A percentile compares a stretch with the other conserved stretches of the same genome.
These are phyloP conservation scores for Corynespora cassiicola DNA, from an alignment of 2,329 filamentous ascomycete species.

Conservation along the genomic window DNA sequence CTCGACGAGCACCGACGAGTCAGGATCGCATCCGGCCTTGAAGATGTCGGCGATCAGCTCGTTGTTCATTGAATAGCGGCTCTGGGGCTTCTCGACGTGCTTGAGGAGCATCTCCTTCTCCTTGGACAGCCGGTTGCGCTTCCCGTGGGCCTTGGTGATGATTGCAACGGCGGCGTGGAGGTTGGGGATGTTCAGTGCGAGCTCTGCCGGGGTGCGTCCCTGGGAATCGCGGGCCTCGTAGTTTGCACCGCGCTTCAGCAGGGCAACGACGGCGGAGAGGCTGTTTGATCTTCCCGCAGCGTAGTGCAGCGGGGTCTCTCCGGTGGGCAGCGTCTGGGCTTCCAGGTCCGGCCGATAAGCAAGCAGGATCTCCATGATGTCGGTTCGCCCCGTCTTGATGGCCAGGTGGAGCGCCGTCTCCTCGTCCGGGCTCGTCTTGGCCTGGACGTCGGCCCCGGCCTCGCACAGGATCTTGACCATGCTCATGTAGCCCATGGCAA, in stretches of 20 bases:
- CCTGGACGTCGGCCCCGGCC: constrained; percentile 33
- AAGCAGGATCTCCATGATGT: constrained; percentile 34
- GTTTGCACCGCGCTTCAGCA: constrained; percentile 36
- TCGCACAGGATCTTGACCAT: constrained; percentile 34
- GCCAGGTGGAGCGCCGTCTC: constrained; percentile 42
- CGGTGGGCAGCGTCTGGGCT: constrained; percentile 22
- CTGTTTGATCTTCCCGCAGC: constrained; percentile 33
- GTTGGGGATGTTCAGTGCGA: constrained; percentile 33
- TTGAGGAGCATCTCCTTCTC: constrained; percentile 40
- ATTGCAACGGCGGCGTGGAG: constrained; percentile 39
- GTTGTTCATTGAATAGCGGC: constrained; percentile 34
- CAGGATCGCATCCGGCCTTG: constrained; percentile 37
- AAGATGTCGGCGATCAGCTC: constrained; percentile 42
- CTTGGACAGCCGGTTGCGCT: constrained; percentile 30
- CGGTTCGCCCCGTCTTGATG: constrained; percentile 28
- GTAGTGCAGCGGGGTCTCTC: constrained; percentile 42
- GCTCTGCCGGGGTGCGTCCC: constrained; percentile 32
- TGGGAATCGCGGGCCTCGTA: constrained; percentile 27
- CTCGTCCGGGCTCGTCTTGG: constrained; percentile 21
- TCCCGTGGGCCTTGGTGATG: constrained; percentile 34
- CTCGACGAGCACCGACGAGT: constrained; percentile 40
- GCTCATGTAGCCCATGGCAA: constrained; percentile 29
- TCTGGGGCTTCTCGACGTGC: constrained; percentile 33
- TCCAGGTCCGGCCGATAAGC: constrained; percentile 27
- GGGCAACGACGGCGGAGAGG: constrained; percentile 24